These are phyloP conservation scores for Flueggea neowawraea DNA, from an alignment of 441 rosid genomes.

Conservation along the genomic window DNA sequence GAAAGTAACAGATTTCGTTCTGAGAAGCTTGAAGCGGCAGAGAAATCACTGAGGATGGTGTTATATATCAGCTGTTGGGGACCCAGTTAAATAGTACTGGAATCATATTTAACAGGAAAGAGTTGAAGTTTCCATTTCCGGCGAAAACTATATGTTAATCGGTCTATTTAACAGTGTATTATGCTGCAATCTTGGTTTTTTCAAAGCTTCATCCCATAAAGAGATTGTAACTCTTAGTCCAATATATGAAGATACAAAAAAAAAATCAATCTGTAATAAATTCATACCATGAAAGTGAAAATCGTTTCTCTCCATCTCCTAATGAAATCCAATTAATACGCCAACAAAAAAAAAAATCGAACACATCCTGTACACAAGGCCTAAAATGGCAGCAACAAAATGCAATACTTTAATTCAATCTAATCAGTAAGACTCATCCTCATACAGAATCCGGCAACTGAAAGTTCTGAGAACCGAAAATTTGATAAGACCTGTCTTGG, in stretches of 20 bases:
- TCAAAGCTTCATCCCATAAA: too few species aligned
- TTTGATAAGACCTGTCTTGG: conserved; percentile 59
- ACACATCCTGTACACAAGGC: too few species aligned
- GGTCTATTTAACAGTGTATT: too few species aligned
- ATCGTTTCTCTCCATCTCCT: too few species aligned
- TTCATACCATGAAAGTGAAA: too few species aligned
- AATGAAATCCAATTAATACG: too few species aligned
- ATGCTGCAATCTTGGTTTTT: too few species aligned
- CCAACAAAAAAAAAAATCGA: too few species aligned
- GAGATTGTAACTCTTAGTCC: too few species aligned
- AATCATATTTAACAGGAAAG: not conserved
- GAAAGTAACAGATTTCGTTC: not conserved
- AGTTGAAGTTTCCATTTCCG: not conserved
- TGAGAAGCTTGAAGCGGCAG: conserved; percentile 11
- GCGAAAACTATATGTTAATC: not conserved
- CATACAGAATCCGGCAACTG: conserved; percentile 50
- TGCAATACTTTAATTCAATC: too few species aligned
- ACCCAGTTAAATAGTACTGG: conserved; percentile 5
- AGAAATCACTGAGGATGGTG: conserved; percentile 15
- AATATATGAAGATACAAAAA: not conserved
- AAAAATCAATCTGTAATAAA: not conserved
- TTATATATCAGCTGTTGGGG: conserved; percentile 32
- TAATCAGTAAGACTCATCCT: conserved; percentile 1
- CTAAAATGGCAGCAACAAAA: too few species aligned
- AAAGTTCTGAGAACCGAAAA: conserved; percentile 68